Conservation (phyloP, 73 alveolate genomes). For the Stentor coeruleus region DNA sequence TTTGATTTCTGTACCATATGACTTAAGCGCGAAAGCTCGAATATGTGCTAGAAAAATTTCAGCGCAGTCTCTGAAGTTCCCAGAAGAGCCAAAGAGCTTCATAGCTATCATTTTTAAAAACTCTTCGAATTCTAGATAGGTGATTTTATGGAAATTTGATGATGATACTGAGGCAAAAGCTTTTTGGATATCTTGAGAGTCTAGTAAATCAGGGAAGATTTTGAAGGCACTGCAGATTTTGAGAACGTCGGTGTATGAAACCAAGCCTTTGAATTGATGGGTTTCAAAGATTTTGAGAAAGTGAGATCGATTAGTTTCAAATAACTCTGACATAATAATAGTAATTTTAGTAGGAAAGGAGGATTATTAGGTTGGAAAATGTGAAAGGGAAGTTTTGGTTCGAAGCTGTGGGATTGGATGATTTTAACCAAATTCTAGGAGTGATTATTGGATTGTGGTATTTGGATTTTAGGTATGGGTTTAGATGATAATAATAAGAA, state of each 20-base stretch:
- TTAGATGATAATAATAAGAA: too few relatives aligned
- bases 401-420: too few relatives aligned
- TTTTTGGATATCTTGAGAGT: not conserved
- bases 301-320: constrained; percentile 10
- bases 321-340: constrained; percentile 14
- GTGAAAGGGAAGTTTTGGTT: too few relatives aligned
- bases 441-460: too few relatives aligned
- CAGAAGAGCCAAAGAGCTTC: not conserved
- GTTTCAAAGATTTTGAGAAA: not conserved
- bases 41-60: not conserved
- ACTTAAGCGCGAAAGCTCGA: not conserved
- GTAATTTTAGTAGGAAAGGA: too few relatives aligned
- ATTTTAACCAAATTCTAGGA: too few relatives aligned
- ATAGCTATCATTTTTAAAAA: not conserved
- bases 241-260: constrained; percentile 7
- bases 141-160: not conserved
- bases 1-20: not conserved
- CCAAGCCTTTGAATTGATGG: not conserved
- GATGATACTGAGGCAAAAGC: not conserved
- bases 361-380: too few relatives aligned
- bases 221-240: constrained; percentile 15
- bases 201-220: constrained; percentile 10
- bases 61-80: not conserved
- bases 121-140: not conserved
- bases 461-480: too few relatives aligned